These are phyloP conservation scores for Codiaeum variegatum DNA, from an alignment of 441 rosid genomes.

Conservation along the genomic window DNA sequence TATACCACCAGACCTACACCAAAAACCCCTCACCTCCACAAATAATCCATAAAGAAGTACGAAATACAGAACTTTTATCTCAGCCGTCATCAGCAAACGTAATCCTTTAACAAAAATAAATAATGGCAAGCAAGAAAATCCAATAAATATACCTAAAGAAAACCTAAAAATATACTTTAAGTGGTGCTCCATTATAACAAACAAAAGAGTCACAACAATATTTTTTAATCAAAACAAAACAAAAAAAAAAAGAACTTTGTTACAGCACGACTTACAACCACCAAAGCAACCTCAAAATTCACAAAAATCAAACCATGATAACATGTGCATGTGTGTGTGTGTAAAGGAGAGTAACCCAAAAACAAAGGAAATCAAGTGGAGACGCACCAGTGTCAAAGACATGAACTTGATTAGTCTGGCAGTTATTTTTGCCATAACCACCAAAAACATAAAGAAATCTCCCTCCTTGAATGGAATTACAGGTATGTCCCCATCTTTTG, in stretches of 20 bases:
- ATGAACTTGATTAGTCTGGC: slow-evolving; percentile 96
- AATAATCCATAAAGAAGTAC: not conserved
- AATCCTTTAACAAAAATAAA: slow-evolving; percentile 1
- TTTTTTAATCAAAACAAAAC: not conserved
- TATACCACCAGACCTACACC: not conserved
- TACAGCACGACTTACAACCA: slow-evolving; percentile 21
- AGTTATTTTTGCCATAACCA: slow-evolving; percentile 86
- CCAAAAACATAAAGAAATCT: slow-evolving; percentile 87
- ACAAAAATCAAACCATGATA: too few species aligned
- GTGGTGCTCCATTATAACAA: not conserved
- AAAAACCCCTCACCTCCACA: not conserved
- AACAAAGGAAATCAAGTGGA: slow-evolving; percentile 6
- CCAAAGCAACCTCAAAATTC: slow-evolving; percentile 17
- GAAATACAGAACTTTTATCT: not conserved
- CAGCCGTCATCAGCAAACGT: not conserved
- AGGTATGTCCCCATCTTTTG: slow-evolving; percentile 97
- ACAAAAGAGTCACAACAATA: not conserved
- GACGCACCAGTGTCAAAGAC: slow-evolving; percentile 86
- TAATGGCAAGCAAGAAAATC: slow-evolving; percentile 22
- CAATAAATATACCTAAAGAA: slow-evolving; percentile 22
- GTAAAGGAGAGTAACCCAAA: not conserved
- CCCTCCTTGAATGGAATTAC: slow-evolving; percentile 82
- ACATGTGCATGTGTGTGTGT: too few species aligned
- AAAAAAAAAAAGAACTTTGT: slow-evolving; percentile 11
- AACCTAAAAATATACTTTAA: slow-evolving; percentile 21